These are phyloP conservation scores for Lentinula raphanica DNA, from an alignment of 768 basidiomycete species.

Conservation along the genomic window DNA sequence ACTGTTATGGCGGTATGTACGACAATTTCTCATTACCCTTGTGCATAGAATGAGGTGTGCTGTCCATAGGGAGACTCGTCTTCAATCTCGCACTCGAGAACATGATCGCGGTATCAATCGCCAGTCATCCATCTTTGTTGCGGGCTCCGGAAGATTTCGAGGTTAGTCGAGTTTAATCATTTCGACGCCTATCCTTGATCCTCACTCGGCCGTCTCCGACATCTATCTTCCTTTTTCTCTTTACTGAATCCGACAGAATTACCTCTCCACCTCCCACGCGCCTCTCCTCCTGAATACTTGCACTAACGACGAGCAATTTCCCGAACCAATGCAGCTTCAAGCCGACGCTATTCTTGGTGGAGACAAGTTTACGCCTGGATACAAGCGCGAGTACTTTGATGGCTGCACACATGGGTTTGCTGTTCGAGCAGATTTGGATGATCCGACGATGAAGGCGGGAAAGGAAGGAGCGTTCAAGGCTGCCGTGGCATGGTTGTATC, in stretches of 20 bases:
- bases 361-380: slow-evolving; percentile 32
- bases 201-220: not conserved
- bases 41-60: not conserved
- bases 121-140: slow-evolving; percentile 59
- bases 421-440: slow-evolving; percentile 32
- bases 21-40: not conserved
- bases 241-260: slow-evolving; percentile 44
- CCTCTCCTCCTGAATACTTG: slow-evolving; percentile 70
- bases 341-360: slow-evolving; percentile 32
- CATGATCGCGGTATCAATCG: slow-evolving; percentile 40
- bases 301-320: slow-evolving; percentile 31
- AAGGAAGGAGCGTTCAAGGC: slow-evolving; percentile 52
- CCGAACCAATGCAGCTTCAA: slow-evolving; percentile 29
- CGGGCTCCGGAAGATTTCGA: slow-evolving; percentile 56
- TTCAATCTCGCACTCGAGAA: slow-evolving; percentile 61
- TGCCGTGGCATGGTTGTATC: slow-evolving; percentile 38
- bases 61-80: slow-evolving; percentile 40
- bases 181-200: not conserved
- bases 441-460: slow-evolving; percentile 44
- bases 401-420: slow-evolving; percentile 38
- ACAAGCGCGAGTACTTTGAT: slow-evolving; percentile 26
- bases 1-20: slow-evolving; percentile 64
- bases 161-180: too few species aligned
- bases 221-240: not conserved
- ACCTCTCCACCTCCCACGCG: slow-evolving; percentile 35